Evolutionary conservation across 2,329 filamentous ascomycete species (phyloP), one percentile per base, ranked within the genome.

Genomic region (Hypoxylon sp.): DNA sequence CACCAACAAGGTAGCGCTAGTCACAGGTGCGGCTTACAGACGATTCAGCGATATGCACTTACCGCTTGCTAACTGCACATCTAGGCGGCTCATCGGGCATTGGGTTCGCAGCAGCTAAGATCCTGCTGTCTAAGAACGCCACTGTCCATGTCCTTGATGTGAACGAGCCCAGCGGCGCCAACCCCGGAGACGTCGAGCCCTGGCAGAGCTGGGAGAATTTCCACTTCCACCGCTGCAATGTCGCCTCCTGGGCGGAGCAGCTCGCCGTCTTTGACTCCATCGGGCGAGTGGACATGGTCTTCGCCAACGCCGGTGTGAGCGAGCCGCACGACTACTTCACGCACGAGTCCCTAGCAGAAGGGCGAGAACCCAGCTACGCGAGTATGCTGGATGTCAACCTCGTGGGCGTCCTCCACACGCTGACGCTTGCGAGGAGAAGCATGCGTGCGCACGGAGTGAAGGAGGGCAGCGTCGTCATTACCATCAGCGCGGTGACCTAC

Each of bases 381-480:
- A 27, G 50, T 2, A 69, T 78, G 2, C 39, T 81, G 3, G 76
- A 80, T 37, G 73, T 79, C 47, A 80, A 81, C 61, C 61, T 78
- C 9, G 67, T 70, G 6, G 77, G 52, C 0, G 71, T 74, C 0
- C 32, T 78, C 2, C 76, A 81, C 62, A 73, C 76, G 12, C 64
- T 76, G 43, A 80, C 79, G 65, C 69, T 81, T 0, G 74, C 75
- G 0, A 56, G 73, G 48, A 70, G 69, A 23, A 43, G 30, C n/a
- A 76, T 79, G 71, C 63, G 69, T 7, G 61, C 55, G 51, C 50
- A 73, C 5, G 32, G 54, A 5, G 64, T 46, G n/a, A 19, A 2
- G 25, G 61, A 65, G 0, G 77, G 78, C 1, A 77, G 76, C 61
- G 76, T 81, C 27, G 79, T 81, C n/a, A 74, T 82, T 32, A 80